Evolutionary conservation across 768 basidiomycete species (phyloP), one percentile per base, ranked within the genome.

Genomic region (Chalciporus chontae): DNA sequence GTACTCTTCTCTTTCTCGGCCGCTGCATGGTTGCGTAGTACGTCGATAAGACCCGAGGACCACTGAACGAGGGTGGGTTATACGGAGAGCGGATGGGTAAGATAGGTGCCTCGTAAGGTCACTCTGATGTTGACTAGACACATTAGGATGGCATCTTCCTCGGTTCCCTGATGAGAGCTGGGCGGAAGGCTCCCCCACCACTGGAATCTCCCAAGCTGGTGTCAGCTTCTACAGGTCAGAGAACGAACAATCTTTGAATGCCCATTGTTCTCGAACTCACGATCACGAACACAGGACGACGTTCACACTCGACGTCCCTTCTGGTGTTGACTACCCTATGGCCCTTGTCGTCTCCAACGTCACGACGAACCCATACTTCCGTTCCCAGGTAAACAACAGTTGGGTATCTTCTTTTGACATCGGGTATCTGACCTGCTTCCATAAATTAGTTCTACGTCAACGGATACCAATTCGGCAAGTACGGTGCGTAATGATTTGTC

Each of bases 1-100:
- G 23, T 19, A 8, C 21, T 21, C 21, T 21, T 21, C 21, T 21
- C 21, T 21, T 19, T 38, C 10, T 40, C 23, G 24, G 27, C 27
- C 10, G 27, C 27, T 29, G 32, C 21, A 21, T 21, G 21, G 5
- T 40, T 34, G 2, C 43, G n/a, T 23, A 78, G 75, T 78, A 76
- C 54, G 61, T 64, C 26, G 81, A 84, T 58, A 69, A 50, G 18
- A 65, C 69, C 19, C 74, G 83, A 15, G 81, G 81, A 5, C 71
- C 78, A n/a, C 63, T 79, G 48, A 83, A 84, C 52, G 80, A 81
- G 60, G 82, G 82, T 8, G 81, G 81, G 2, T 58, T 81, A 2
- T 80, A 73, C 48, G 79, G 69, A 13, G 81, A 83, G 61, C 73
- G 81, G 15, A 73, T 76, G 70, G 78, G 58, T 49, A 39, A 46